Evolutionary conservation across 2,329 filamentous ascomycete species (phyloP).

Genomic region (Camillea tinctor): DNA sequence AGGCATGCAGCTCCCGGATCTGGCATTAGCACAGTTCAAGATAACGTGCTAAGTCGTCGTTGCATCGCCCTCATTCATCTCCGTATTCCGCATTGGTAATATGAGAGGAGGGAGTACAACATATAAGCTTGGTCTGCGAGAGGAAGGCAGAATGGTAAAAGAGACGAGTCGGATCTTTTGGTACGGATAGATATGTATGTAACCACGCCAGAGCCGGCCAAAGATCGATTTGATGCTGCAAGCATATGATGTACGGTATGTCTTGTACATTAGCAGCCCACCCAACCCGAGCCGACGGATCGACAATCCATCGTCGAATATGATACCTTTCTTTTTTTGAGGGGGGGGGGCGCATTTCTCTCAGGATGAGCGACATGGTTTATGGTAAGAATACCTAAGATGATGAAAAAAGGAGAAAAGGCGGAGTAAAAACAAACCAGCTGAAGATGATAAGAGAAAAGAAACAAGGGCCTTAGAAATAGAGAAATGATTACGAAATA

Average conservation of each 20-base stretch:
- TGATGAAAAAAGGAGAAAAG: no score
- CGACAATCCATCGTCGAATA: slow-evolving; percentile 1
- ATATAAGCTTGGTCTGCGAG: background rate
- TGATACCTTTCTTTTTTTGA: slow-evolving; percentile 8
- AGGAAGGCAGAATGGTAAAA: background rate
- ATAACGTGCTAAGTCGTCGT: background rate
- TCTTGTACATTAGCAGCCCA: slow-evolving; percentile 3
- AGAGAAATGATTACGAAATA: no score
- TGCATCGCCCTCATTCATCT: background rate
- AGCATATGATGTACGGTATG: background rate
- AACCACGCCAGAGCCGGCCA: background rate
- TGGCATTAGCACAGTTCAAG: slow-evolving; percentile 11
- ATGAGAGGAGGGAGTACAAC: background rate
- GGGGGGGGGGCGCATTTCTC: background rate
- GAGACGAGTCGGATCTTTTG: background rate
- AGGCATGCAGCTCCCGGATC: slow-evolving; percentile 18
- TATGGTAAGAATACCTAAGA: no score
- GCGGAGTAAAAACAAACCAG: no score
- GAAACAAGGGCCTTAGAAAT: no score
- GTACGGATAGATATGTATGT: background rate
- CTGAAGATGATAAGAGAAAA: no score
- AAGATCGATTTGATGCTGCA: background rate
- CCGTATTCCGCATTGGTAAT: background rate
- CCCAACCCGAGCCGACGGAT: slow-evolving; percentile 19
- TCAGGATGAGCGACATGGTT: background rate